Base-by-base conservation (phyloP, 2,329 filamentous ascomycete genomes). In the Fusarium mundagurra region DNA sequence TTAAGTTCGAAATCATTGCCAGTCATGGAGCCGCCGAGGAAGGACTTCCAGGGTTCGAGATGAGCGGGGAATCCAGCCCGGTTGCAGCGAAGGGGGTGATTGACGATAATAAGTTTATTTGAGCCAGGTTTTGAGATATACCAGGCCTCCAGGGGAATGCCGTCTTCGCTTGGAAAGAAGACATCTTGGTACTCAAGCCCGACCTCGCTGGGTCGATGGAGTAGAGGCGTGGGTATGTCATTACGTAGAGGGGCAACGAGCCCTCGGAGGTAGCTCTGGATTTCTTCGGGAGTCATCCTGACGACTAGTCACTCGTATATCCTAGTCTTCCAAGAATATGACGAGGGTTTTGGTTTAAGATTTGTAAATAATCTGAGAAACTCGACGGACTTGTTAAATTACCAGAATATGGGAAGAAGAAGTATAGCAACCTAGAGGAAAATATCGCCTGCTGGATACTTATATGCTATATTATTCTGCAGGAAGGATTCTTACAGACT, bases 291-390 rank as follows among this genome's bases (percentile, higher is more conserved):
- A 8, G 27, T 48, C 45, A 48, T 48, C 29, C 6, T 29, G 27
- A 8, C 6, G 45, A 4, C 6, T 48, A 8, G 6, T 11, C 3
- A 29, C 27, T 22, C 0, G 0, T 8, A 29, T 11, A 4, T 4
- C 0, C 3, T 0, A 9, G 6, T 29, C 18, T 48, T 31, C 1
- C 1, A 4, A 12, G 45, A 29, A 14, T 11, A 16, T 22, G 13
- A 11, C 8, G 13, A 48, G 20, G 1, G 0, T 20, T 5, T 47
- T 11, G 6, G 12, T 16, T 4, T 0, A 5, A 11, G 5, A 11
- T 16, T 22, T 8, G 3, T 8, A 17, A 6, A 12, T 22, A 31
- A 6, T 6, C 5, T 31, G 20, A 31, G 14, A 22, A 22, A 31
- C 4, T 17, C 1, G 27, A 3, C 13, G 9, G 20, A 22, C 45